Base-by-base conservation (phyloP, 1,284 basidiomycete species). In the Testicularia cyperi region DNA sequence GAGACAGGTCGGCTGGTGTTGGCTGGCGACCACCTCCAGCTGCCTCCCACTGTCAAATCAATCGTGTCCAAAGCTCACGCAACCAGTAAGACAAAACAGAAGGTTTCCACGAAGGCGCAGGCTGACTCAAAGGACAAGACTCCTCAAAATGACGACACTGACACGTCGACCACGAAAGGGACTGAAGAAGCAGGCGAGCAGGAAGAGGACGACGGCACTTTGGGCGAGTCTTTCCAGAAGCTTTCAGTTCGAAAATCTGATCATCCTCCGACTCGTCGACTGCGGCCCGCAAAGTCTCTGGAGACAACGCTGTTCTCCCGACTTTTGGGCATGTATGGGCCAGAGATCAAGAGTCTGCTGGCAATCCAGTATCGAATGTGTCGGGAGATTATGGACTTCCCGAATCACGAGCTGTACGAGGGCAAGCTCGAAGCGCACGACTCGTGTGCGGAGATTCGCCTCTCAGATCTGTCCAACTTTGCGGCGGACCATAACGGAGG, bases 281-380 rank as follows among this genome's bases (percentile, higher is more conserved):
- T 90, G 6, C 78, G 79, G 14, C 86, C 86, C 3, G 87, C 90
- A 2, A 81, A 81, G 13, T 85, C 89, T 0, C 79, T 98, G 15
- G 88, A 92, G 72, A 87, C 84, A 1, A 97, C 94, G 0, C 80
- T 97, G 20, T 98, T 98, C 70, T 89, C 92, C 54, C 84, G 94
- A 6, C 79, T 96, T 3, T 88, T 97, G 74, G 82, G 81, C 36
- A 86, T 94, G 80, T 92, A 92, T 64, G 92, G 92, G 0, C 77
- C 83, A 0, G 80, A 81, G 2, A 86, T 94, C 77, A 95, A 95
- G 73, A 82, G 86, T 7, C 86, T 97, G 82, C 83, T 98, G 16
- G 83, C 85, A 24, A 60, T 74, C 14, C 78, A 78, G 32, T 79
- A 79, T 51, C 71, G 91, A 16, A 94, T 97, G 91, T 88, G 94